Conservation (phyloP, 192 early-diverging fungal genomes). For the Umbelopsis vinacea region DNA sequence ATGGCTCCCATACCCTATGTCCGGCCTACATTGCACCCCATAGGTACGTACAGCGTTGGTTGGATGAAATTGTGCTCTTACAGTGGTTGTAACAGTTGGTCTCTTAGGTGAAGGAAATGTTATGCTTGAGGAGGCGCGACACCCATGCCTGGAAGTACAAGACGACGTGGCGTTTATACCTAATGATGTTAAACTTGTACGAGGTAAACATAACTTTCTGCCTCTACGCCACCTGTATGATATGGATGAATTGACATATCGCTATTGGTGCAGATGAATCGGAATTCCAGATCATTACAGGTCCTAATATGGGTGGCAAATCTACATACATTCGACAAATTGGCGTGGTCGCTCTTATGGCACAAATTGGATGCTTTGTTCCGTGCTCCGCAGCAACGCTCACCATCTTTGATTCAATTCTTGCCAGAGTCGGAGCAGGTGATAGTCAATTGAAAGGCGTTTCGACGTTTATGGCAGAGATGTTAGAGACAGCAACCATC, state of each 20-base stretch:
- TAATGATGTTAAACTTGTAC: constrained; percentile 81
- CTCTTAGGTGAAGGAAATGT: constrained; percentile 65
- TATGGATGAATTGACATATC: neutral
- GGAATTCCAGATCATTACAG: constrained; percentile 91
- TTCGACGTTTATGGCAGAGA: constrained; percentile 96
- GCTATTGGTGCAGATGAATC: constrained; percentile 43
- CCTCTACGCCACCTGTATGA: neutral
- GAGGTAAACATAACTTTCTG: constrained; percentile 47
- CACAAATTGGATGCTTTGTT: constrained; percentile 94
- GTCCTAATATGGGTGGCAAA: constrained; percentile 99
- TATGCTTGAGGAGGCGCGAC: constrained; percentile 72
- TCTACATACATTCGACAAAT: constrained; percentile 97
- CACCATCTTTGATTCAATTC: constrained; percentile 83
- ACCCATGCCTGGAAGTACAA: constrained; percentile 94
- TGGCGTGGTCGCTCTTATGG: constrained; percentile 92
- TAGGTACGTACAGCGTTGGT: constrained; percentile 36
- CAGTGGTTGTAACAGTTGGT: neutral
- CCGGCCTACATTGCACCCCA: constrained; percentile 70
- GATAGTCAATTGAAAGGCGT: constrained; percentile 93
- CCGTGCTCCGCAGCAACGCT: constrained; percentile 80
- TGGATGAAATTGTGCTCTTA: neutral
- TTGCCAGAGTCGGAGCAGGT: constrained; percentile 93
- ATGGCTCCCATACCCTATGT: constrained; percentile 85
- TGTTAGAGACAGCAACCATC: constrained; percentile 92
- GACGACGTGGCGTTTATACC: constrained; percentile 92